Conservation (phyloP, 495 filamentous ascomycete genomes). For the Trichoderma erinaceum region DNA sequence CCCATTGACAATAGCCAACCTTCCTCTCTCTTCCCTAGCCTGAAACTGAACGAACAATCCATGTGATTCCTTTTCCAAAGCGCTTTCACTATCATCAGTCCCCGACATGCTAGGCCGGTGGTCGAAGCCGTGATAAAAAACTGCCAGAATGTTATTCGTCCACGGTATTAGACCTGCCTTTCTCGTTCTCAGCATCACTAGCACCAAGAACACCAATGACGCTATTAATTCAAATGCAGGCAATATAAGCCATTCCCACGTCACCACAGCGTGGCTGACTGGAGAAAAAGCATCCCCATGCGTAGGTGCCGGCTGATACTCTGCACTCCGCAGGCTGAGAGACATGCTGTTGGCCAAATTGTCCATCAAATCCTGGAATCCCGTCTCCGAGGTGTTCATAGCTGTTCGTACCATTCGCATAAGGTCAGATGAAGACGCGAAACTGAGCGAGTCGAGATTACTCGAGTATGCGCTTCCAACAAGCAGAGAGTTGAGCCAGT, state of each 20-base stretch:
- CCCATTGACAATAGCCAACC: background rate
- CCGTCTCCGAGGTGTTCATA: background rate
- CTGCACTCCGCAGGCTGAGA: constrained; percentile 3
- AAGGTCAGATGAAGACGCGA: background rate
- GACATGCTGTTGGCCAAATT: background rate
- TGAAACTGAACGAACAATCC: background rate
- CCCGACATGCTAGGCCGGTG: background rate
- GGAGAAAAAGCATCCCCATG: background rate
- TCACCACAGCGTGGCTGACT: background rate
- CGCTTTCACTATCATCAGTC: background rate
- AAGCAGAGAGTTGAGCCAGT: background rate
- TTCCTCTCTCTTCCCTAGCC: background rate
- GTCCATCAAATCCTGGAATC: background rate
- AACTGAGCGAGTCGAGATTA: background rate
- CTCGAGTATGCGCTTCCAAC: background rate
- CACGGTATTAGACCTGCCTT: background rate
- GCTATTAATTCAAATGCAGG: background rate
- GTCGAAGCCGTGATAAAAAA: background rate
- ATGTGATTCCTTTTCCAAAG: background rate
- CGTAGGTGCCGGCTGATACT: background rate
- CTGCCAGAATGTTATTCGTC: background rate
- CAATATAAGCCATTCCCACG: constrained; percentile 4
- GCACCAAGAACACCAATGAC: background rate
- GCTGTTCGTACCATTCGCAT: background rate
- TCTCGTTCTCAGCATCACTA: background rate